These are phyloP conservation scores for Curvularia eragrostidis DNA, from an alignment of 2,329 filamentous ascomycete genomes.

Conservation along the genomic window DNA sequence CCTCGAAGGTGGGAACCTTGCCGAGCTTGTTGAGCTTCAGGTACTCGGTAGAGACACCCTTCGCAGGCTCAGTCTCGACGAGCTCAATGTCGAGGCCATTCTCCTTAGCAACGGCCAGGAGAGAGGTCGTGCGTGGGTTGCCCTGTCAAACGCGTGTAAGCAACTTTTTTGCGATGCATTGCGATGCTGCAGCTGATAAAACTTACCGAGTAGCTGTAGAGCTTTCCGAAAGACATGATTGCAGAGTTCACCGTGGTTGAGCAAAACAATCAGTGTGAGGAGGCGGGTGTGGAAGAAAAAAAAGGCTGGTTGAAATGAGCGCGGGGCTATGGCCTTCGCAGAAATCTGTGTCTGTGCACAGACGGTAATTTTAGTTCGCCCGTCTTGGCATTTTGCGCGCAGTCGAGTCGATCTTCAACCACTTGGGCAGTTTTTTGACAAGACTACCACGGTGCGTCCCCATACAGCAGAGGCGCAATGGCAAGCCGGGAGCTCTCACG, in stretches of 20 bases:
- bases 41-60: slow-evolving; percentile 76
- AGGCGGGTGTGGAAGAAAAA: slow-evolving; percentile 30
- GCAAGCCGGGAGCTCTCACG: slow-evolving; percentile 41
- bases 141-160: slow-evolving; percentile 61
- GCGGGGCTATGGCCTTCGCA: slow-evolving; percentile 23
- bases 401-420: slow-evolving; percentile 15
- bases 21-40: slow-evolving; percentile 83
- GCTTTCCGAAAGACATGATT: slow-evolving; percentile 96
- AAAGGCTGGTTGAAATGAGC: slow-evolving; percentile 37
- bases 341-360: slow-evolving; percentile 25
- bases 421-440: slow-evolving; percentile 15
- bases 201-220: slow-evolving; percentile 78
- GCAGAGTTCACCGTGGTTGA: slow-evolving; percentile 37
- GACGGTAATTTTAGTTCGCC: slow-evolving; percentile 37
- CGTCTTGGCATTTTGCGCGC: slow-evolving; percentile 26
- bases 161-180: slow-evolving; percentile 29
- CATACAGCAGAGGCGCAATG: slow-evolving; percentile 32
- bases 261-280: slow-evolving; percentile 41
- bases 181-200: slow-evolving; percentile 4
- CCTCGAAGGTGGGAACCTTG: slow-evolving; percentile 92
- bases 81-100: slow-evolving; percentile 93
- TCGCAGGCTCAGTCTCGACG: slow-evolving; percentile 71
- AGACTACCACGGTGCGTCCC: slow-evolving; percentile 14
- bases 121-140: slow-evolving; percentile 87
- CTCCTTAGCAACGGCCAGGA: slow-evolving; percentile 94